These are phyloP conservation scores for Calendula officinalis DNA, from an alignment of 129 eudicot species.

Conservation along the genomic window DNA sequence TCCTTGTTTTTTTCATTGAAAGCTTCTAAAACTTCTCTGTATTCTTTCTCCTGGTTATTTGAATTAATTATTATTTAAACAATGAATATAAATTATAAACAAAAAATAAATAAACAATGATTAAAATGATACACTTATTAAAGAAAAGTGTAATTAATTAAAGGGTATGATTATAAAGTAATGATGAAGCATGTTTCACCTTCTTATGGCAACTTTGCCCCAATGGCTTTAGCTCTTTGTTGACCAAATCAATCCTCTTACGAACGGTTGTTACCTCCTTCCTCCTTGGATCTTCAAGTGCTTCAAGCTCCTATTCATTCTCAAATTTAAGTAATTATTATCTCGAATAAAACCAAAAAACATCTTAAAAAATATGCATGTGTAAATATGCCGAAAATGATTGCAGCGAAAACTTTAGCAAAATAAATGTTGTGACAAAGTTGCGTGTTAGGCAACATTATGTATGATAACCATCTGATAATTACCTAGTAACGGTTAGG, in stretches of 20 bases:
- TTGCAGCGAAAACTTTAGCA: too few species aligned
- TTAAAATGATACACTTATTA: slow-evolving; percentile 6
- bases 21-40: slow-evolving; percentile 75
- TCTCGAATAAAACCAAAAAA: neutral
- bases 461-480: too few species aligned
- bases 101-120: slow-evolving; percentile 5
- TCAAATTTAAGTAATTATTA: neutral
- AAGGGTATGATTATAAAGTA: neutral
- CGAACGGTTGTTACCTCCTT: slow-evolving; percentile 63
- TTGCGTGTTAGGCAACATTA: too few species aligned
- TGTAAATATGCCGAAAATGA: neutral
- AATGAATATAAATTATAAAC: neutral
- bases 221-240: slow-evolving; percentile 64
- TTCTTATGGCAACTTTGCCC: slow-evolving; percentile 74
- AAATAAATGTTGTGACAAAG: too few species aligned
- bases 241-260: slow-evolving; percentile 65
- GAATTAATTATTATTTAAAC: neutral
- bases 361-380: neutral
- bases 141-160: slow-evolving; percentile 28
- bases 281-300: slow-evolving; percentile 78
- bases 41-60: slow-evolving; percentile 70
- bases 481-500: too few species aligned
- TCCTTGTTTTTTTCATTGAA: slow-evolving; percentile 87
- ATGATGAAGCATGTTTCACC: slow-evolving; percentile 45
- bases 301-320: slow-evolving; percentile 54